phyloP scores from a whole-genome alignment of 2,329 filamentous ascomycete genomes.

The Cladophialophora carrionii region DNA sequence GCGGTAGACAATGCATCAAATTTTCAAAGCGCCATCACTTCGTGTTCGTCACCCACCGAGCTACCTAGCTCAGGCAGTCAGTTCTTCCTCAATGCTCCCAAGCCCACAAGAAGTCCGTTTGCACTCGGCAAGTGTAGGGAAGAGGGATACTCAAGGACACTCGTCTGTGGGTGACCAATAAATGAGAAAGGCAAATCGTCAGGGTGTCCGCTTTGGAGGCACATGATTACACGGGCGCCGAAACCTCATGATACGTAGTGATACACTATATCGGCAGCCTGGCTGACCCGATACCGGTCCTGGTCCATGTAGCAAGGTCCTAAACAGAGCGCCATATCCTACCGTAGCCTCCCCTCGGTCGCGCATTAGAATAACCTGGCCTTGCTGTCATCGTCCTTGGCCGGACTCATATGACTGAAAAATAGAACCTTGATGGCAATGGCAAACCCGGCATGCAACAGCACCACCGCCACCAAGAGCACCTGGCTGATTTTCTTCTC shows the following conservation, averaged over 20 bases:
- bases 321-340: no score
- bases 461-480: conserved; percentile 79
- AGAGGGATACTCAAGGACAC: neutral
- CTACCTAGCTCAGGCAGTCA: neutral
- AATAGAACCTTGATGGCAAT: conserved; percentile 96
- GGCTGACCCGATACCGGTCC: neutral
- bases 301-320: neutral
- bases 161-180: neutral
- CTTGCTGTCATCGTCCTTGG: conserved; percentile 45
- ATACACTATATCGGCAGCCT: neutral
- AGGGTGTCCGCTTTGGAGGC: neutral
- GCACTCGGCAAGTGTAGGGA: neutral
- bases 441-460: conserved; percentile 83
- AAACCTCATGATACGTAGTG: neutral
- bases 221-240: neutral
- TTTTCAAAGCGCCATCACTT: conserved; percentile 10
- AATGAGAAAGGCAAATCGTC: neutral
- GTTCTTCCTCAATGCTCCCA: neutral
- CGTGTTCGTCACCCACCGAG: neutral
- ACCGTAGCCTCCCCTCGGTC: no score
- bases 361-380: conserved; percentile 12
- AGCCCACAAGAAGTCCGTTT: neutral
- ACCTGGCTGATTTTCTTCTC: conserved; percentile 90
- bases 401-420: conserved; percentile 76
- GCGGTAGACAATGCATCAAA: neutral